These are phyloP conservation scores for Pseudozyma hubeiensis DNA, from an alignment of 1,284 basidiomycete genomes.

Conservation along the genomic window DNA sequence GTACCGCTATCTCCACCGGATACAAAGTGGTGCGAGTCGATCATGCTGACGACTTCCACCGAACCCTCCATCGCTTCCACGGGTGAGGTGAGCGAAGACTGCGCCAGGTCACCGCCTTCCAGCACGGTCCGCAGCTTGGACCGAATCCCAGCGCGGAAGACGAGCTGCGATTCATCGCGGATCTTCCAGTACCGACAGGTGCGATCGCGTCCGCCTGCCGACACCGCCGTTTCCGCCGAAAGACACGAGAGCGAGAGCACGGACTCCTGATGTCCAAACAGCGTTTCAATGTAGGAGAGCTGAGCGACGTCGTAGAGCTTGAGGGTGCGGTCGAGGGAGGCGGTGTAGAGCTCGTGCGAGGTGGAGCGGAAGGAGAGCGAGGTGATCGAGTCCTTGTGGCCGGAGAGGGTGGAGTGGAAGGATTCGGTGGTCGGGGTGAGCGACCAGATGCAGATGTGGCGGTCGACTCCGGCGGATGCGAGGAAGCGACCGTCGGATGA, in stretches of 20 bases:
- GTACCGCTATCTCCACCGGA: conserved; percentile 91
- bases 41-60: conserved; percentile 90
- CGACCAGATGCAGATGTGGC: conserved; percentile 69
- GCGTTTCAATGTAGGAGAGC: conserved; percentile 92
- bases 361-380: conserved; percentile 83
- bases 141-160: conserved; percentile 90
- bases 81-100: background rate
- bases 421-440: conserved; percentile 5
- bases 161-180: conserved; percentile 92
- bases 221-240: conserved; percentile 84
- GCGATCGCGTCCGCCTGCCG: conserved; percentile 88
- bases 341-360: conserved; percentile 79
- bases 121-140: conserved; percentile 77
- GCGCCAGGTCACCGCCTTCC: conserved; percentile 78
- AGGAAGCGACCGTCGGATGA: conserved; percentile 86
- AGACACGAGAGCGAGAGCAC: conserved; percentile 83
- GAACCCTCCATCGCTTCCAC: conserved; percentile 79
- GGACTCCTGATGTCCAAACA: conserved; percentile 96
- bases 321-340: conserved; percentile 89
- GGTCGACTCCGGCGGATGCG: conserved; percentile 87
- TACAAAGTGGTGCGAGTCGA: conserved; percentile 91
- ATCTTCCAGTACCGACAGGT: conserved; percentile 97
- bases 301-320: conserved; percentile 88
- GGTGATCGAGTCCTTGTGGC: conserved; percentile 70
- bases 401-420: conserved; percentile 81